Evolutionary conservation across 257 asterid species (phyloP).

Genomic region (Solanum infundibuliforme): DNA sequence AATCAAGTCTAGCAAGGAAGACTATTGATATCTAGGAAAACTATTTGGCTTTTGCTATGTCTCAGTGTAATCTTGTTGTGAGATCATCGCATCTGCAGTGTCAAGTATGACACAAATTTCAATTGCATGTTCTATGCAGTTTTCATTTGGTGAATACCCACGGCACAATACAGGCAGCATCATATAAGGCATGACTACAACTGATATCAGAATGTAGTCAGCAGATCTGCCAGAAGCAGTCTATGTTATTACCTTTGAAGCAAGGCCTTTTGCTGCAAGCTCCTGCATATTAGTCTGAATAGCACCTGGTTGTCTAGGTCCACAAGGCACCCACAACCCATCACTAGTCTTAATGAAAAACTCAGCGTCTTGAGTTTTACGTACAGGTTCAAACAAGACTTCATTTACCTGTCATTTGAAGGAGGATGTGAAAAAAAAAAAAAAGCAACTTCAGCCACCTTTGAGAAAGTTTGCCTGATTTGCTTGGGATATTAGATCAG

Average conservation of each 20-base stretch:
- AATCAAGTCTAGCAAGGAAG: neutral
- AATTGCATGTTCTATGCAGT: neutral
- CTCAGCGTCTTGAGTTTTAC: slow-evolving; percentile 24
- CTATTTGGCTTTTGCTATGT: neutral
- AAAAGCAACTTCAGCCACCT: neutral
- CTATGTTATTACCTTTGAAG: slow-evolving; percentile 7
- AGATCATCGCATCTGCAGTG: neutral
- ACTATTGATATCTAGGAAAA: neutral
- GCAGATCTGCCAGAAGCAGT: neutral
- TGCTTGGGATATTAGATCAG: neutral
- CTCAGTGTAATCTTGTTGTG: neutral
- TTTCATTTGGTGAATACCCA: neutral
- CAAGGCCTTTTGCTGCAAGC: slow-evolving; percentile 11
- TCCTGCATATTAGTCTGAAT: slow-evolving; percentile 8
- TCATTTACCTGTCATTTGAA: slow-evolving; percentile 15
- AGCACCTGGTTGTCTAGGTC: slow-evolving; percentile 14
- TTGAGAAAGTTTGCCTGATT: neutral
- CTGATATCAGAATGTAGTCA: neutral
- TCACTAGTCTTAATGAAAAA: slow-evolving; percentile 8
- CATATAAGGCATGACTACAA: neutral
- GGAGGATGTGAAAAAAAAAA: neutral
- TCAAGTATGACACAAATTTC: neutral
- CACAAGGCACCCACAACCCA: slow-evolving; percentile 22
- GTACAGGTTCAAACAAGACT: slow-evolving; percentile 24
- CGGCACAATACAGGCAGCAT: neutral